These are phyloP conservation scores for Peziza echinospora DNA, from an alignment of 495 filamentous ascomycete genomes.

Conservation along the genomic window DNA sequence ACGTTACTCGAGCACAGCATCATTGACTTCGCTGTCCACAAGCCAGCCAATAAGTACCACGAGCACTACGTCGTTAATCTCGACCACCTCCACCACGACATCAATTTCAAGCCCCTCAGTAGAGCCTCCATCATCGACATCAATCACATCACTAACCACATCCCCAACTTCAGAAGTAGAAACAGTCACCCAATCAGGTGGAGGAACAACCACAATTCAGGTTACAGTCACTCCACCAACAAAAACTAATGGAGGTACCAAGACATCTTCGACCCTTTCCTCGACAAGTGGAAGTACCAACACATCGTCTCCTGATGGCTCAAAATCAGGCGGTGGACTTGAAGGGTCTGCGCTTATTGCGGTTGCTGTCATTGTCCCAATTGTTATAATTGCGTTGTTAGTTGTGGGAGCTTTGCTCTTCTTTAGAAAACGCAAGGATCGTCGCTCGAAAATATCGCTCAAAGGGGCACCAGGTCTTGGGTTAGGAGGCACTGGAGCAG, in stretches of 20 bases:
- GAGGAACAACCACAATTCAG: no score
- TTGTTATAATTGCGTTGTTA: slow-evolving; percentile 67
- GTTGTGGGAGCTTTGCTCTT: slow-evolving; percentile 55
- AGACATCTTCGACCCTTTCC: no score
- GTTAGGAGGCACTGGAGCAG: slow-evolving; percentile 88
- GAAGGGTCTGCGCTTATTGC: slow-evolving; percentile 50
- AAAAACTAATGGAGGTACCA: no score
- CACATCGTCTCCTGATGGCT: no score
- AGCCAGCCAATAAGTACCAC: no score
- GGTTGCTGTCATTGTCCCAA: slow-evolving; percentile 82
- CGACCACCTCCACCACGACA: slow-evolving; percentile 19
- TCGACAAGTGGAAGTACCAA: no score
- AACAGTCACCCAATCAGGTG: not conserved
- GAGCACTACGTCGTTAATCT: not conserved
- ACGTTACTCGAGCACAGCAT: not conserved
- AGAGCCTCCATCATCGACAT: slow-evolving; percentile 8
- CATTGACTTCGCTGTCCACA: slow-evolving; percentile 7
- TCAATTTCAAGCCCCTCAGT: slow-evolving; percentile 20
- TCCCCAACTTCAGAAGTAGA: not conserved
- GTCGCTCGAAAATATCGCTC: no score
- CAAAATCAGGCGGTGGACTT: slow-evolving; percentile 33
- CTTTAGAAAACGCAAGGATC: slow-evolving; percentile 71
- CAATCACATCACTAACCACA: not conserved
- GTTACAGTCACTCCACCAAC: no score
- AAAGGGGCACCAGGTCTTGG: slow-evolving; percentile 80